Conservation (phyloP, 305 asterid genomes). For the Fraxinus dipetala region DNA sequence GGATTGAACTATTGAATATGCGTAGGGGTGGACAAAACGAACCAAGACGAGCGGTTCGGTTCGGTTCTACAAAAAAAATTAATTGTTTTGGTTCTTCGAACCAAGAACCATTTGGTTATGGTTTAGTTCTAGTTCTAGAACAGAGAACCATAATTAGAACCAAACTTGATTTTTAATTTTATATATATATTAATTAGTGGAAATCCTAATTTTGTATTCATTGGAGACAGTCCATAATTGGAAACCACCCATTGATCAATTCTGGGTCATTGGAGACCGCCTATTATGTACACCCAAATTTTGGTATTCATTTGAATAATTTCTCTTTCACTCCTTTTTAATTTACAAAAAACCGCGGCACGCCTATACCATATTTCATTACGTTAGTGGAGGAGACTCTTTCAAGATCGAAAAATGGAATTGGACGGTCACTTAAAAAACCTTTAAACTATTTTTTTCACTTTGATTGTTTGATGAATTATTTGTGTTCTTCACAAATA, state of each 20-base stretch:
- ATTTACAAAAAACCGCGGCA: not conserved
- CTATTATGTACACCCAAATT: too few relatives aligned
- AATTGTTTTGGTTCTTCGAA: not conserved
- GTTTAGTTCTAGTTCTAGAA: not conserved
- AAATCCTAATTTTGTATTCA: not conserved
- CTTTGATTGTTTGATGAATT: not conserved
- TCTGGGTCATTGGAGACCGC: too few relatives aligned
- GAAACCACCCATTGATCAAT: not conserved
- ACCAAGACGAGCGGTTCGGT: not conserved
- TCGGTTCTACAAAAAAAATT: not conserved
- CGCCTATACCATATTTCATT: not conserved
- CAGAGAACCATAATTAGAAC: not conserved
- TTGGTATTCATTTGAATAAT: too few relatives aligned
- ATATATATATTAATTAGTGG: not conserved
- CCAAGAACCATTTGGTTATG: not conserved
- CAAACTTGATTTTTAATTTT: not conserved
- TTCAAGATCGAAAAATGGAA: not conserved
- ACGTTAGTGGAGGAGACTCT: not conserved
- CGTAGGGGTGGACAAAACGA: not conserved
- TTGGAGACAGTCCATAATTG: not conserved
- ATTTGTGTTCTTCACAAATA: not conserved
- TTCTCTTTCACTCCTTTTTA: not conserved
- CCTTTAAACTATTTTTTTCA: not conserved
- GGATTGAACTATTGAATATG: not conserved
- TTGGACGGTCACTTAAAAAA: not conserved